A percentile compares a stretch with the other conserved stretches of the same genome.
Conservation (phyloP, 2,329 filamentous ascomycete species). For the Fusarium nodosum region DNA sequence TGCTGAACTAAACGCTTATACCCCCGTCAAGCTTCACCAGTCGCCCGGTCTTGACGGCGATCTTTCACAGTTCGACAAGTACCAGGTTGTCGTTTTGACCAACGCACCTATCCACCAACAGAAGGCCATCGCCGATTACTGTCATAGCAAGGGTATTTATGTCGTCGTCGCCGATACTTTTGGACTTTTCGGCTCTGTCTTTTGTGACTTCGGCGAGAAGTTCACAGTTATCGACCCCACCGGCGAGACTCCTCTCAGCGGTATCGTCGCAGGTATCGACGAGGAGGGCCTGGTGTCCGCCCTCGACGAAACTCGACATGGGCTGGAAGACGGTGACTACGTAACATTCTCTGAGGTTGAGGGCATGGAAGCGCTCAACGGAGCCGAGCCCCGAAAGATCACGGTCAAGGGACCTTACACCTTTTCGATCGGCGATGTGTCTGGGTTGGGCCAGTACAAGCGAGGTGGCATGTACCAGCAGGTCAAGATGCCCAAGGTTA, state of each 20-base stretch:
- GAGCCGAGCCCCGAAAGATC: slow-evolving; percentile 86
- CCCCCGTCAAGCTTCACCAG: slow-evolving; percentile 84
- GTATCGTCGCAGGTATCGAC: slow-evolving; percentile 91
- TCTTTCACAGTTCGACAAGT: slow-evolving; percentile 86
- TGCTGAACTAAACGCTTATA: slow-evolving; percentile 96
- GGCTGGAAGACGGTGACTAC: slow-evolving; percentile 94
- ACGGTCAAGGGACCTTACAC: slow-evolving; percentile 96
- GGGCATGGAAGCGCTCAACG: slow-evolving; percentile 91
- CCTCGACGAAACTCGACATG: slow-evolving; percentile 93
- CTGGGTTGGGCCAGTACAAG: slow-evolving; percentile 86
- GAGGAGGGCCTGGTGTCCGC: slow-evolving; percentile 93
- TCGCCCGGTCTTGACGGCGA: slow-evolving; percentile 77
- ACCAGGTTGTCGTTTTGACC: slow-evolving; percentile 93
- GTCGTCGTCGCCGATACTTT: slow-evolving; percentile 90
- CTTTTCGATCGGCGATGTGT: slow-evolving; percentile 96
- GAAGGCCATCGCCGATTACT: slow-evolving; percentile 88
- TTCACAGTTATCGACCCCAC: slow-evolving; percentile 92
- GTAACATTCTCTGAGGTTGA: slow-evolving; percentile 94
- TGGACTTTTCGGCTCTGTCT: slow-evolving; percentile 94
- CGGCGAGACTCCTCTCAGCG: slow-evolving; percentile 87
- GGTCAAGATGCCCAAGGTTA: slow-evolving; percentile 97
- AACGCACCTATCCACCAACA: slow-evolving; percentile 85
- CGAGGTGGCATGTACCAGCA: slow-evolving; percentile 92
- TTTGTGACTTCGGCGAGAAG: slow-evolving; percentile 96
- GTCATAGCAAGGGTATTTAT: slow-evolving; percentile 93